phyloP scores from a whole-genome alignment of 2,329 filamentous ascomycete species.

The Diplodia intermedia region DNA sequence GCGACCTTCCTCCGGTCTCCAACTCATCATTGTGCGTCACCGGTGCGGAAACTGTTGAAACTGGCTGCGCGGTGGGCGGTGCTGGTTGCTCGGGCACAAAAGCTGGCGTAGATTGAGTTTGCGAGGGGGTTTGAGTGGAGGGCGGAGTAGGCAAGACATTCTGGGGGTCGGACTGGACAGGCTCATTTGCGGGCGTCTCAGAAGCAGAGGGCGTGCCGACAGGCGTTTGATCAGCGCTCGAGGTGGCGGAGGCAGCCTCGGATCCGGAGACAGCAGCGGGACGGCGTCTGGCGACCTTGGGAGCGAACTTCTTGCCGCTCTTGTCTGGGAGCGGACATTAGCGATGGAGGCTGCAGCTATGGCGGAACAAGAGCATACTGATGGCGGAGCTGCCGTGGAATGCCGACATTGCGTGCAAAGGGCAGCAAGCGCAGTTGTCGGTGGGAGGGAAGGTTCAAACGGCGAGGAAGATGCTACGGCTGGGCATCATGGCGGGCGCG shows the following conservation, averaged over 20 bases:
- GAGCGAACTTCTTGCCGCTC: slow-evolving; percentile 57
- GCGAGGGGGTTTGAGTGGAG: slow-evolving; percentile 19
- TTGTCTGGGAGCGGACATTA: slow-evolving; percentile 43
- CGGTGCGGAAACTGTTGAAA: background rate
- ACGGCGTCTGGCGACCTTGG: slow-evolving; percentile 56
- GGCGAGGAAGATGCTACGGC: background rate
- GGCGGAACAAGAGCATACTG: slow-evolving; percentile 46
- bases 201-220: slow-evolving; percentile 35
- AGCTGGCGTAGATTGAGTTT: background rate
- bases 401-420: slow-evolving; percentile 47
- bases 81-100: background rate
- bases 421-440: background rate
- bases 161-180: slow-evolving; percentile 33
- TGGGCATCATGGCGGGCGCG: slow-evolving; percentile 17
- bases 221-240: slow-evolving; percentile 35
- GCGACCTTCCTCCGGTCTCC: slow-evolving; percentile 19
- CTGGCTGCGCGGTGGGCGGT: background rate
- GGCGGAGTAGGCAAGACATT: slow-evolving; percentile 30
- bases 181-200: slow-evolving; percentile 26
- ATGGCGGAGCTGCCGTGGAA: slow-evolving; percentile 61
- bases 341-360: slow-evolving; percentile 32
- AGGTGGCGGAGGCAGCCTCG: slow-evolving; percentile 36
- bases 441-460: background rate
- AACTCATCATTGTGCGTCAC: background rate
- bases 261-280: slow-evolving; percentile 41